These are phyloP conservation scores for Fusarium nisikadoi DNA, from an alignment of 2,329 filamentous ascomycete species.

Conservation along the genomic window DNA sequence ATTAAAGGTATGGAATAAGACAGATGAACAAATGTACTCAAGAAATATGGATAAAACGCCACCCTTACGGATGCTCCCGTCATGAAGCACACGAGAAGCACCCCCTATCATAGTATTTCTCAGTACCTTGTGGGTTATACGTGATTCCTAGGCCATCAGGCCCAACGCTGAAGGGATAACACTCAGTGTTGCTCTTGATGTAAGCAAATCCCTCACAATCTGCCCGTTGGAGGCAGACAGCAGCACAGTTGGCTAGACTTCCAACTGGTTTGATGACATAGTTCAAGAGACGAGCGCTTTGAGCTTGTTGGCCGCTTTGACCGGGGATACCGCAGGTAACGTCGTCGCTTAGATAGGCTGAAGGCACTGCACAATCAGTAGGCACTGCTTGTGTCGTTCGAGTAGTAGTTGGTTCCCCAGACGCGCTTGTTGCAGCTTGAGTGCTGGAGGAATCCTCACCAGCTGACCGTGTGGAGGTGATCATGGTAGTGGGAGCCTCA, in stretches of 20 bases:
- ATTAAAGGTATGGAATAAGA: neutral
- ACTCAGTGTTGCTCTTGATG: conserved; percentile 15
- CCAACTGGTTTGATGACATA: conserved; percentile 31
- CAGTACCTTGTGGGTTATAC: conserved; percentile 3
- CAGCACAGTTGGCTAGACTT: conserved; percentile 23
- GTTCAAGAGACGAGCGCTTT: conserved; percentile 13
- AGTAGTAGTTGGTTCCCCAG: neutral
- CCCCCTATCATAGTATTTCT: conserved; percentile 29
- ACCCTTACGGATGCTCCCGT: neutral
- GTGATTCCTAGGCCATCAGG: conserved; percentile 18
- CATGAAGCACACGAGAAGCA: conserved; percentile 28
- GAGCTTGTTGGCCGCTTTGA: conserved; percentile 22
- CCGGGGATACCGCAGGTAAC: conserved; percentile 33
- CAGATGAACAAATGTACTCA: too few relatives aligned
- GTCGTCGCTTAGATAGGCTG: conserved; percentile 17
- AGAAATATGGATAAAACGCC: neutral
- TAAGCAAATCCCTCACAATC: conserved; percentile 33
- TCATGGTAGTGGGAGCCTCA: conserved; percentile 8
- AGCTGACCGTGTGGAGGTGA: conserved; percentile 20
- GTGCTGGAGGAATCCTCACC: neutral
- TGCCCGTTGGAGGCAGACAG: conserved; percentile 20
- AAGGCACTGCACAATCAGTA: conserved; percentile 15
- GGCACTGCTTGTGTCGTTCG: neutral
- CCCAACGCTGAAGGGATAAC: conserved; percentile 18
- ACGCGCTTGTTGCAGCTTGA: neutral